These are phyloP conservation scores for Phytopythium litorale DNA, from an alignment of 352 stramenopile species.

Conservation along the genomic window DNA sequence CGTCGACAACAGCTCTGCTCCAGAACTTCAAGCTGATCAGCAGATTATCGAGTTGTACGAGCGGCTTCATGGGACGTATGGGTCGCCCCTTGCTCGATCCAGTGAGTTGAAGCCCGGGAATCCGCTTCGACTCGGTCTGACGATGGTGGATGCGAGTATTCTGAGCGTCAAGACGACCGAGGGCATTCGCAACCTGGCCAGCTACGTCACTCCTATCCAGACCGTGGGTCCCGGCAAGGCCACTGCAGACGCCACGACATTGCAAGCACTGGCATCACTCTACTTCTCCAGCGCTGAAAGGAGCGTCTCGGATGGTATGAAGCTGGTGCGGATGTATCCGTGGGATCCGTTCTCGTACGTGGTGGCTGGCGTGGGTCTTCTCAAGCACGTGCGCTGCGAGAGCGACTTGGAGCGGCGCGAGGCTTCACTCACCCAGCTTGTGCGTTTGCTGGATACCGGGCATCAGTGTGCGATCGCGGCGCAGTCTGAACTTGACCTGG, in stretches of 20 bases:
- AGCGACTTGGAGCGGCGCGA: slow-evolving; percentile 9
- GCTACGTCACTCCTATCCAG: neutral
- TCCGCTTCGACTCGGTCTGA: slow-evolving; percentile 27
- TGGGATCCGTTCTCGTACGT: slow-evolving; percentile 56
- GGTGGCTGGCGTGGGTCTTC: slow-evolving; percentile 37
- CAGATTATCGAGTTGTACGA: slow-evolving; percentile 41
- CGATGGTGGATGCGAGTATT: slow-evolving; percentile 30
- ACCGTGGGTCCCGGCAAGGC: slow-evolving; percentile 13
- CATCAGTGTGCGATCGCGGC: neutral
- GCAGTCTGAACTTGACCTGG: slow-evolving; percentile 13
- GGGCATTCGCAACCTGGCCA: neutral
- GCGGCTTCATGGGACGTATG: slow-evolving; percentile 14
- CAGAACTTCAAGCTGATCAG: slow-evolving; percentile 11
- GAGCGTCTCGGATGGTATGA: slow-evolving; percentile 11
- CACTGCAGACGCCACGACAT: slow-evolving; percentile 21
- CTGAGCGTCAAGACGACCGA: slow-evolving; percentile 2
- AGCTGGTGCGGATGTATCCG: slow-evolving; percentile 57
- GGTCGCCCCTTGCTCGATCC: neutral
- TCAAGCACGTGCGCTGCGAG: slow-evolving; percentile 34
- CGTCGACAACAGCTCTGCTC: neutral
- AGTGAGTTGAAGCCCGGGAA: slow-evolving; percentile 5
- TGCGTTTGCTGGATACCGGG: slow-evolving; percentile 37
- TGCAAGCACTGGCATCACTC: slow-evolving; percentile 31
- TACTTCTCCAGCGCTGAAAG: slow-evolving; percentile 11
- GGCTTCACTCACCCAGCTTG: slow-evolving; percentile 15